phyloP scores from a whole-genome alignment of 306 rosid species.

The Pueraria montana region DNA sequence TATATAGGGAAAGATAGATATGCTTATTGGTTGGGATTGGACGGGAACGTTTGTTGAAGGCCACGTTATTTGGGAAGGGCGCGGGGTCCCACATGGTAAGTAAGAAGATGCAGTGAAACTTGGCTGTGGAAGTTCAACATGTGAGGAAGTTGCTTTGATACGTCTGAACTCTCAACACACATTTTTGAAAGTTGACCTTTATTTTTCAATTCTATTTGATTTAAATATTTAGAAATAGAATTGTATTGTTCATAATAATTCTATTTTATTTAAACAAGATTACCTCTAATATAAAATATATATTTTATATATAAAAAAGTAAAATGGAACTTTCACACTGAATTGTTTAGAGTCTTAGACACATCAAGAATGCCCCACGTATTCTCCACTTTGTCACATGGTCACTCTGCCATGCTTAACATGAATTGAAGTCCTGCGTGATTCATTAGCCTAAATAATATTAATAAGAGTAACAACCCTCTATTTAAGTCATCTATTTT shows the following conservation, averaged over 20 bases:
- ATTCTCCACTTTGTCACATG: neutral
- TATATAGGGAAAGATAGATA: conserved; percentile 1
- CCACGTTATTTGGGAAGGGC: conserved; percentile 20
- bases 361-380: too few species aligned
- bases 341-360: too few species aligned
- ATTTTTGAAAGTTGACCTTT: neutral
- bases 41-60: neutral
- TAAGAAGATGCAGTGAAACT: conserved; percentile 47
- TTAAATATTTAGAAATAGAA: too few species aligned
- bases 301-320: too few species aligned
- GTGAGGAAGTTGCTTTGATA: conserved; percentile 5
- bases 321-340: too few species aligned
- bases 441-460: neutral
- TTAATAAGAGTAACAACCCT: neutral
- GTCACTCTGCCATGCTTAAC: neutral
- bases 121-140: conserved; percentile 16
- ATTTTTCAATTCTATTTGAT: neutral
- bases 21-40: neutral
- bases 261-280: too few species aligned
- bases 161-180: neutral
- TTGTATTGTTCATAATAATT: too few species aligned
- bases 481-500: neutral
- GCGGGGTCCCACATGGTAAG: conserved; percentile 17
- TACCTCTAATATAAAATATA: too few species aligned
- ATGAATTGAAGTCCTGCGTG: neutral